These are phyloP conservation scores for Vachellia pachyceras DNA, from an alignment of 306 rosid species.

Conservation along the genomic window DNA sequence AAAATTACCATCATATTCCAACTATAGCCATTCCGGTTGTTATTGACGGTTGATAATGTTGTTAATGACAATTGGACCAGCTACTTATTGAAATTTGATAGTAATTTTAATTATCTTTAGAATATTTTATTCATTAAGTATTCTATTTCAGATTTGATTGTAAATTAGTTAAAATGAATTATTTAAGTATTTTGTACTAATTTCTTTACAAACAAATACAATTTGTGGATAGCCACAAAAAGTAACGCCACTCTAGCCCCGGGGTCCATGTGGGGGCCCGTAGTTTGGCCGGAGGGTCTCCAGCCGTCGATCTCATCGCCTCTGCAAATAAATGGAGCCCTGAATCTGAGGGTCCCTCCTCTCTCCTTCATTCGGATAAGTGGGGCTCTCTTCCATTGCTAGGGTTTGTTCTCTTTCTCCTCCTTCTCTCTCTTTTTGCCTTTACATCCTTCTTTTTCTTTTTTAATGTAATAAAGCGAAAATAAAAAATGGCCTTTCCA, in stretches of 20 bases:
- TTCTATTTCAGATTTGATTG: too few relatives aligned
- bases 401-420: constrained; percentile 62
- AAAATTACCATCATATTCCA: too few relatives aligned
- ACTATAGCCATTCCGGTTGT: too few relatives aligned
- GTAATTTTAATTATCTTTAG: too few relatives aligned
- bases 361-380: constrained; percentile 54
- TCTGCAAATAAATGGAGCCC: constrained; percentile 39
- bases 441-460: background rate
- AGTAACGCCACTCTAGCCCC: background rate
- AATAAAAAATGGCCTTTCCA: constrained; percentile 24
- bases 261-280: too few relatives aligned
- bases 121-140: too few relatives aligned
- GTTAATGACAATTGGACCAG: too few relatives aligned
- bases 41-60: too few relatives aligned
- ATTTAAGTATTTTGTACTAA: background rate
- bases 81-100: too few relatives aligned
- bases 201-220: background rate
- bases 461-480: background rate
- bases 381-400: constrained; percentile 65
- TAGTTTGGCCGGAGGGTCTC: background rate
- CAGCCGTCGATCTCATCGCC: constrained; percentile 46
- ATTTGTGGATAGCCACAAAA: background rate
- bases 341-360: constrained; percentile 60
- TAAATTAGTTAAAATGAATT: too few relatives aligned
- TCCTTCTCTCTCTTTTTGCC: constrained; percentile 35